Conservation (phyloP, 306 rosid genomes). For the Pterocarpus santalinus region DNA sequence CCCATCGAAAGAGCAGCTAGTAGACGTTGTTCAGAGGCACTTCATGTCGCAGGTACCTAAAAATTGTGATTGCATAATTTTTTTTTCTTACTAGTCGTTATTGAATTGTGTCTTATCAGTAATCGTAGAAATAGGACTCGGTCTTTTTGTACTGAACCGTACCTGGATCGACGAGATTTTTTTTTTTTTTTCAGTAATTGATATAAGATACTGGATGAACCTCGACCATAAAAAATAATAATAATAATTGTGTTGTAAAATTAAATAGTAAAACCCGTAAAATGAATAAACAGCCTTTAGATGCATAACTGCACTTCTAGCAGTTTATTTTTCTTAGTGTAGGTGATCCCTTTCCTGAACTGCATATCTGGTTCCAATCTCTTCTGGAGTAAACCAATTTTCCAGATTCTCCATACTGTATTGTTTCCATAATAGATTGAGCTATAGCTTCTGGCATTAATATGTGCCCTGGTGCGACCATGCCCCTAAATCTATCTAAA, state of each 20-base stretch:
- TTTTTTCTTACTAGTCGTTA: neutral
- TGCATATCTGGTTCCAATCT: slow-evolving; percentile 16
- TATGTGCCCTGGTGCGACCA: slow-evolving; percentile 2
- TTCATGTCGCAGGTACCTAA: slow-evolving; percentile 93
- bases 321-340: too few relatives aligned
- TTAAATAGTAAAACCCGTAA: neutral
- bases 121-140: neutral
- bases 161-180: neutral
- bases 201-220: neutral
- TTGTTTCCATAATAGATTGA: neutral
- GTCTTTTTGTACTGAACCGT: neutral
- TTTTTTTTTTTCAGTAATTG: neutral
- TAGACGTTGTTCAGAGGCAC: slow-evolving; percentile 97
- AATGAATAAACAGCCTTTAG: neutral
- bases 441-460: neutral
- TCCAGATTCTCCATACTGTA: neutral
- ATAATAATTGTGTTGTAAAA: neutral
- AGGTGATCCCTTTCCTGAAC: neutral
- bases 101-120: neutral
- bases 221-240: neutral
- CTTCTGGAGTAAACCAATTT: neutral
- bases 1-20: slow-evolving; percentile 93
- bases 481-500: neutral
- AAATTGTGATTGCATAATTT: neutral
- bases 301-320: neutral